Evolutionary conservation across 2,329 filamentous ascomycete species (phyloP).

Genomic region (Pseudohalonectria lignicola): DNA sequence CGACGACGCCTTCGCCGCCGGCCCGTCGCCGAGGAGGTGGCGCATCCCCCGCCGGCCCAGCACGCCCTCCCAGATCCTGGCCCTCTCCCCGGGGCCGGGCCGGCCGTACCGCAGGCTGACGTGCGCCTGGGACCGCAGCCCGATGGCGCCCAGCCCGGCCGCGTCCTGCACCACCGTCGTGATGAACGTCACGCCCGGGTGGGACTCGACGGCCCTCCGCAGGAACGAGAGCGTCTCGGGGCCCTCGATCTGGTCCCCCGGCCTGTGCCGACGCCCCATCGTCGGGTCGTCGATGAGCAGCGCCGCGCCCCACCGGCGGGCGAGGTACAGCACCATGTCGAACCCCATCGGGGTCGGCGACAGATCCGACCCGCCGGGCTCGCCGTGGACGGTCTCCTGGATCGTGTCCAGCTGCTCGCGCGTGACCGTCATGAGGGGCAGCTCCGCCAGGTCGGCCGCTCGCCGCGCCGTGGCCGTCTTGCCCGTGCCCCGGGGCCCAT

Average conservation of each 20-base stretch:
- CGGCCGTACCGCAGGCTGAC: neutral
- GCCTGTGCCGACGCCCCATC: too few relatives aligned
- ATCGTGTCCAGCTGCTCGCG: neutral
- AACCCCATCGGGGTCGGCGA: too few relatives aligned
- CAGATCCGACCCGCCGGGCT: too few relatives aligned
- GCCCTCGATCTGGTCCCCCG: neutral
- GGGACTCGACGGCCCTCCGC: neutral
- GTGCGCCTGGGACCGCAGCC: neutral
- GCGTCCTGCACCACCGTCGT: neutral
- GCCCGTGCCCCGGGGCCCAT: neutral
- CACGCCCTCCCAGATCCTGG: neutral
- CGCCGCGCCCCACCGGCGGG: neutral
- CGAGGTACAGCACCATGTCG: neutral
- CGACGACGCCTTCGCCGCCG: too few relatives aligned
- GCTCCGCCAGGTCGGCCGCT: neutral
- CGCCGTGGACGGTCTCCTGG: too few relatives aligned
- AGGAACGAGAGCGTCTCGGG: neutral
- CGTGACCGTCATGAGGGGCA: neutral
- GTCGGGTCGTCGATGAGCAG: neutral
- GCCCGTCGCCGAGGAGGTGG: too few relatives aligned
- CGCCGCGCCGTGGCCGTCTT: neutral
- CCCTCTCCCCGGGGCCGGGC: neutral
- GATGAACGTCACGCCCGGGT: neutral
- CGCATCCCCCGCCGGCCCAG: neutral
- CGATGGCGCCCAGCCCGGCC: neutral